Evolutionary conservation across 768 basidiomycete genomes (phyloP).

Genomic region (Sporobolomyces phaffii): DNA sequence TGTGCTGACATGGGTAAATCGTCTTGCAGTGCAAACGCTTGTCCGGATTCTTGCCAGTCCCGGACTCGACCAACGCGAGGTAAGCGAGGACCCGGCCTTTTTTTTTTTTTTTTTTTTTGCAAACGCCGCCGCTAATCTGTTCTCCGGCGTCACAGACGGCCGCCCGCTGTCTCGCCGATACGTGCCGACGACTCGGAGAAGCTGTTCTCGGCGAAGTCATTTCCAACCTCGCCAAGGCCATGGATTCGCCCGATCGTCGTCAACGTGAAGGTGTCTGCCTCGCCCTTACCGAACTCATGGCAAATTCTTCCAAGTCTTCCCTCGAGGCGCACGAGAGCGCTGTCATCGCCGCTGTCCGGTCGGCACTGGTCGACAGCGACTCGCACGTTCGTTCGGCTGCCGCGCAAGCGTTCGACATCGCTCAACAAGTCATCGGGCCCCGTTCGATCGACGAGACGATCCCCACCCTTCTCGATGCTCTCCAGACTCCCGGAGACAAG

Average conservation of each 20-base stretch:
- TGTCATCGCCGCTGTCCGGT: constrained; percentile 76
- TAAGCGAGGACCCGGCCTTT: no score
- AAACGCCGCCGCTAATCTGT: not conserved
- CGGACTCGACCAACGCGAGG: constrained; percentile 85
- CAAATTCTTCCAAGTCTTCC: constrained; percentile 73
- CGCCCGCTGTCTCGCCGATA: constrained; percentile 74
- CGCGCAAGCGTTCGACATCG: constrained; percentile 76
- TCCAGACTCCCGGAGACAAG: constrained; percentile 82
- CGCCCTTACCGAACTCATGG: constrained; percentile 81
- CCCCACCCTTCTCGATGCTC: constrained; percentile 84
- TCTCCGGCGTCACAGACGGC: constrained; percentile 58
- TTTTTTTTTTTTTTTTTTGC: no score
- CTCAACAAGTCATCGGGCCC: constrained; percentile 85
- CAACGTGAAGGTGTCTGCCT: constrained; percentile 76
- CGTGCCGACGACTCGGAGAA: constrained; percentile 94
- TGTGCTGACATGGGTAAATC: not conserved
- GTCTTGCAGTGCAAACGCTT: constrained; percentile 56
- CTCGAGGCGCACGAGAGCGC: constrained; percentile 72
- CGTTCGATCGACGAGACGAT: constrained; percentile 95
- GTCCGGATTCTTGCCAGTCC: constrained; percentile 64
- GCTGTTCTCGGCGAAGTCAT: constrained; percentile 78
- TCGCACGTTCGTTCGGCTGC: constrained; percentile 79
- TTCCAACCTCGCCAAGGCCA: constrained; percentile 60
- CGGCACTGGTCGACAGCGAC: constrained; percentile 81
- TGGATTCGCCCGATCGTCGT: constrained; percentile 50